phyloP scores from a whole-genome alignment of 2,329 filamentous ascomycete species.

The Colletotrichum gigasporum region DNA sequence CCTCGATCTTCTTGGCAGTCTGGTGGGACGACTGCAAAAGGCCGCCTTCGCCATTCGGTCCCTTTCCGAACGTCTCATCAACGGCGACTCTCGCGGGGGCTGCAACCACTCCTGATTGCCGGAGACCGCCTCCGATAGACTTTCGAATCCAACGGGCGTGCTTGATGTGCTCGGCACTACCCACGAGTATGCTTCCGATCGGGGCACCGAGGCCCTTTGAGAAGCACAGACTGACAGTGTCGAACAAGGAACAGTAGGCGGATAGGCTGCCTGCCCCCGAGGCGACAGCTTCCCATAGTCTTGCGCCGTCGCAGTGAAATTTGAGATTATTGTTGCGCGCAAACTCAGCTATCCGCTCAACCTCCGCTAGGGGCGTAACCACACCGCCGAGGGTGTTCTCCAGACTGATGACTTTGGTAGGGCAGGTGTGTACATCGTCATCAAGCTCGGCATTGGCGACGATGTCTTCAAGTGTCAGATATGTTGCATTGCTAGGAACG shows the following conservation, averaged over 20 bases:
- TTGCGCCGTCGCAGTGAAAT: constrained; percentile 82
- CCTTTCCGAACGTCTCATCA: constrained; percentile 53
- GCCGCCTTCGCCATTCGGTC: constrained; percentile 56
- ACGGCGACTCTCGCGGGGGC: constrained; percentile 78
- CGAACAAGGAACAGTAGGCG: constrained; percentile 75
- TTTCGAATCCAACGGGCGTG: constrained; percentile 65
- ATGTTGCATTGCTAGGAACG: constrained; percentile 73
- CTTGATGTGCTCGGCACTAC: constrained; percentile 46
- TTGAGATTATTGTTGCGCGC: constrained; percentile 70
- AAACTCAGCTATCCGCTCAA: constrained; percentile 75
- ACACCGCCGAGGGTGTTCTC: constrained; percentile 88
- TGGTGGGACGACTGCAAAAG: constrained; percentile 68
- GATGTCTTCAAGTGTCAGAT: constrained; percentile 83
- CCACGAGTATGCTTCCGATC: constrained; percentile 79
- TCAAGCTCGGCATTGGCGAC: constrained; percentile 70
- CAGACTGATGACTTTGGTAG: constrained; percentile 82
- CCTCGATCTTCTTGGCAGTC: constrained; percentile 71
- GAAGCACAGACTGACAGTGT: constrained; percentile 82
- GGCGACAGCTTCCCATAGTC: constrained; percentile 83
- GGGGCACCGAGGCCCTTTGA: constrained; percentile 86
- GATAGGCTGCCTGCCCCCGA: constrained; percentile 73
- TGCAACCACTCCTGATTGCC: constrained; percentile 78
- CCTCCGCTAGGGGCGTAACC: constrained; percentile 80
- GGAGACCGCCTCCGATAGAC: constrained; percentile 77
- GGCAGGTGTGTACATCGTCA: constrained; percentile 80